These are phyloP conservation scores for Linnemannia schmuckeri DNA, from an alignment of 192 early-diverging fungal genomes.

Conservation along the genomic window DNA sequence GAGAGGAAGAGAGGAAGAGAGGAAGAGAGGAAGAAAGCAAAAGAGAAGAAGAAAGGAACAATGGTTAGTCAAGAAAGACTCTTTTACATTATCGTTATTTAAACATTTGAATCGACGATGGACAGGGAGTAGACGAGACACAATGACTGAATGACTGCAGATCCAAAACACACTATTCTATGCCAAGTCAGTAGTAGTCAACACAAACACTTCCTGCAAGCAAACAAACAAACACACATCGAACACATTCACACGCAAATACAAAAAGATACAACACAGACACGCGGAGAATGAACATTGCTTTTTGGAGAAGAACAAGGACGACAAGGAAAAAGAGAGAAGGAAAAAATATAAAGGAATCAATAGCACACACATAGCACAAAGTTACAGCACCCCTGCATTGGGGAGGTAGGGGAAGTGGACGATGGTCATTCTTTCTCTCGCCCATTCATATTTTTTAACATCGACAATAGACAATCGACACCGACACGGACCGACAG, in stretches of 20 bases:
- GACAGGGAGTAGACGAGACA: not conserved
- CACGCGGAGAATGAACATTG: not conserved
- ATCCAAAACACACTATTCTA: too few species aligned
- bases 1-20: not conserved
- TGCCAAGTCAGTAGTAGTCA: too few species aligned
- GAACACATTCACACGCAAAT: slow-evolving; percentile 2
- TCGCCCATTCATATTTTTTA: not conserved
- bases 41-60: not conserved
- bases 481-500: not conserved
- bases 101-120: not conserved
- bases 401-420: not conserved
- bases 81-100: not conserved
- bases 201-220: not conserved
- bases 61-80: not conserved
- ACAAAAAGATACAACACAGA: not conserved
- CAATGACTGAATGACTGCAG: too few species aligned
- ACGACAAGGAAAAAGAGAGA: not conserved
- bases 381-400: not conserved
- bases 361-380: not conserved
- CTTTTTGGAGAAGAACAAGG: not conserved
- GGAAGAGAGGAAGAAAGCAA: not conserved
- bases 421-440: too few species aligned
- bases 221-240: not conserved
- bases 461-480: not conserved
- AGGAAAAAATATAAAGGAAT: not conserved